These are phyloP conservation scores for Xylaria scruposa DNA, from an alignment of 495 filamentous ascomycete genomes.

Conservation along the genomic window DNA sequence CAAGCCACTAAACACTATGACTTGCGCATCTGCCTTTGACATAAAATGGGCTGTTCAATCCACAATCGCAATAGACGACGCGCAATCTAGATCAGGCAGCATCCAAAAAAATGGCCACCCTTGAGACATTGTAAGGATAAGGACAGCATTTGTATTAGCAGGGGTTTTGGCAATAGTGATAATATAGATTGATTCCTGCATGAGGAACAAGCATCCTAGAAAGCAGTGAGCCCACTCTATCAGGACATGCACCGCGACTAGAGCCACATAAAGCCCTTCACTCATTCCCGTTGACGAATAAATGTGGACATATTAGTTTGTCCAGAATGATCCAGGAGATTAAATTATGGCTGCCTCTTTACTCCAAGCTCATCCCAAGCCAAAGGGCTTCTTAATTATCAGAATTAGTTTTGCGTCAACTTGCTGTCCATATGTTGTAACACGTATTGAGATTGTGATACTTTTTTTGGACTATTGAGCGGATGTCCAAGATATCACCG, in stretches of 20 bases:
- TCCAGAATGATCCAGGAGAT: background rate
- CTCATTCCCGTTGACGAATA: background rate
- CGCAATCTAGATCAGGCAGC: slow-evolving; percentile 23
- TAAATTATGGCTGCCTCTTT: too few species aligned
- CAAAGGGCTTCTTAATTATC: background rate
- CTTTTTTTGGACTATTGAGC: background rate
- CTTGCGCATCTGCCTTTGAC: background rate
- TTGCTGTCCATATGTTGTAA: background rate
- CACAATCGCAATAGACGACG: slow-evolving; percentile 19
- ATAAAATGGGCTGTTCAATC: slow-evolving; percentile 1
- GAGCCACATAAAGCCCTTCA: background rate
- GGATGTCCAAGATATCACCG: slow-evolving; percentile 36
- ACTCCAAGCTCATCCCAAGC: background rate
- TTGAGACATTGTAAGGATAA: background rate
- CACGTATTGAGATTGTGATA: background rate
- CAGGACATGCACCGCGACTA: background rate
- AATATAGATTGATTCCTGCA: background rate
- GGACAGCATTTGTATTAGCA: background rate
- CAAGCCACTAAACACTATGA: slow-evolving; percentile 12
- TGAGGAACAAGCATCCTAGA: slow-evolving; percentile 3
- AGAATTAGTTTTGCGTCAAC: background rate
- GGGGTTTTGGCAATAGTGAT: slow-evolving; percentile 3
- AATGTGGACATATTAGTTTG: background rate
- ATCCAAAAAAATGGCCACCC: background rate
- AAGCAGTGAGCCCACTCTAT: background rate